Evolutionary conservation across 768 basidiomycete genomes (phyloP).

Genomic region (Trametes sanguinea): DNA sequence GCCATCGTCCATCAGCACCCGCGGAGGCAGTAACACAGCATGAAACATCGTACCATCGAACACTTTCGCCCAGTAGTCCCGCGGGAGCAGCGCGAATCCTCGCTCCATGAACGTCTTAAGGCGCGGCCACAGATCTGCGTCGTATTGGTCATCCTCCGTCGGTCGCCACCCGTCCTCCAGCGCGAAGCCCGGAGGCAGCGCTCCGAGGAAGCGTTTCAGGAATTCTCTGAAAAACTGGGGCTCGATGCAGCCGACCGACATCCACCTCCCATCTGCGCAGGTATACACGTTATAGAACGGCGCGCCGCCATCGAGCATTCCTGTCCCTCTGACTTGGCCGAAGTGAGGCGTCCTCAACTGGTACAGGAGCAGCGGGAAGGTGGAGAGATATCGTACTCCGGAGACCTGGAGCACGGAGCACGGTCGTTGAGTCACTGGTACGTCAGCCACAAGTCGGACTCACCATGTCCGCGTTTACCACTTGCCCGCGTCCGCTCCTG

Average conservation of each 20-base stretch:
- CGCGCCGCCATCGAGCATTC: conserved; percentile 68
- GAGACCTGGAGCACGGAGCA: conserved; percentile 54
- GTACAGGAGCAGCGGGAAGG: conserved; percentile 53
- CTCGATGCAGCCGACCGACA: conserved; percentile 77
- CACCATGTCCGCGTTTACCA: conserved; percentile 80
- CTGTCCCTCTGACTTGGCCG: conserved; percentile 5
- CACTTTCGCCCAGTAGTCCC: conserved; percentile 68
- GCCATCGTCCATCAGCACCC: background rate
- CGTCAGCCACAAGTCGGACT: background rate
- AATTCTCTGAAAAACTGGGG: conserved; percentile 70
- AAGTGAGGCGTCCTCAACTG: conserved; percentile 5
- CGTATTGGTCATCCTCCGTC: conserved; percentile 43
- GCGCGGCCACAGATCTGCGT: conserved; percentile 56
- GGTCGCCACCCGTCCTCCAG: conserved; percentile 58
- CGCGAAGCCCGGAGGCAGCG: conserved; percentile 48
- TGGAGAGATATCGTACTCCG: conserved; percentile 75
- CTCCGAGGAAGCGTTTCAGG: conserved; percentile 52
- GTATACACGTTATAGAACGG: conserved; percentile 78
- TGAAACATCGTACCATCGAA: conserved; percentile 56
- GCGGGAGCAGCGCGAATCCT: conserved; percentile 61
- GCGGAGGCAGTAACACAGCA: background rate
- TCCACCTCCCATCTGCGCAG: conserved; percentile 72
- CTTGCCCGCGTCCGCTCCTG: conserved; percentile 67
- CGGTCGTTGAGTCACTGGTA: too few relatives aligned
- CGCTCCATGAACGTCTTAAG: conserved; percentile 56